A percentile compares a stretch with the other conserved stretches of the same genome.
Evolutionary conservation across 768 basidiomycete genomes (phyloP).

Genomic region (Rhizopogon rudus): DNA sequence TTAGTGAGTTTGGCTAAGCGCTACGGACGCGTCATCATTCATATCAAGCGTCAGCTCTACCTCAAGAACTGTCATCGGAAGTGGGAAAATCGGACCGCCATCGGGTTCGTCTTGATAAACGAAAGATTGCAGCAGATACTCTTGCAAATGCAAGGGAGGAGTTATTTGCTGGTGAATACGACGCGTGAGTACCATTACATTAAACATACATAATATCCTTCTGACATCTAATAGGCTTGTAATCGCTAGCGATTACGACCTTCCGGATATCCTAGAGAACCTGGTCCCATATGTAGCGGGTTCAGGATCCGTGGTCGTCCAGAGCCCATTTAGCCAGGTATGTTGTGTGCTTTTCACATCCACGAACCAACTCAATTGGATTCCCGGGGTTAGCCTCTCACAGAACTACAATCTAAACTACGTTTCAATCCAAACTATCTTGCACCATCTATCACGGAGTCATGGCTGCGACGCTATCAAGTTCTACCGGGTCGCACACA

Average conservation of each 20-base stretch:
- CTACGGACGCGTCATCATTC: background rate
- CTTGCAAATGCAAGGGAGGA: slow-evolving; percentile 69
- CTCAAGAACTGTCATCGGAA: background rate
- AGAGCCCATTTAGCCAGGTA: slow-evolving; percentile 79
- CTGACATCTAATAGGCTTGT: slow-evolving; percentile 49
- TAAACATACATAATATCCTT: slow-evolving; percentile 1
- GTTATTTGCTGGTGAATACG: slow-evolving; percentile 83
- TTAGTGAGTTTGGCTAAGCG: slow-evolving; percentile 23
- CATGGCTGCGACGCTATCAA: slow-evolving; percentile 88
- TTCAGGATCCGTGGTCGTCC: slow-evolving; percentile 81
- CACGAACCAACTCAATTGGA: slow-evolving; percentile 5
- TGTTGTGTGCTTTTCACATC: slow-evolving; percentile 4
- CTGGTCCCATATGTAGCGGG: slow-evolving; percentile 77
- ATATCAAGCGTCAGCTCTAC: background rate
- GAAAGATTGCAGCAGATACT: slow-evolving; percentile 62
- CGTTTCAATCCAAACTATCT: slow-evolving; percentile 64
- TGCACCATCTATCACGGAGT: slow-evolving; percentile 76
- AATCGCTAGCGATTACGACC: slow-evolving; percentile 81
- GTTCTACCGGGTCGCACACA: slow-evolving; percentile 96
- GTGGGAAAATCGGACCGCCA: slow-evolving; percentile 55
- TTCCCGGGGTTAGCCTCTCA: slow-evolving; percentile 49
- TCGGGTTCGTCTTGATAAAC: slow-evolving; percentile 66
- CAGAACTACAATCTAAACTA: slow-evolving; percentile 69
- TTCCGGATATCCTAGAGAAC: slow-evolving; percentile 71
- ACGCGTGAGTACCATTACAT: slow-evolving; percentile 47